These are phyloP conservation scores for Tuber indicum DNA, from an alignment of 495 filamentous ascomycete genomes.

Conservation along the genomic window DNA sequence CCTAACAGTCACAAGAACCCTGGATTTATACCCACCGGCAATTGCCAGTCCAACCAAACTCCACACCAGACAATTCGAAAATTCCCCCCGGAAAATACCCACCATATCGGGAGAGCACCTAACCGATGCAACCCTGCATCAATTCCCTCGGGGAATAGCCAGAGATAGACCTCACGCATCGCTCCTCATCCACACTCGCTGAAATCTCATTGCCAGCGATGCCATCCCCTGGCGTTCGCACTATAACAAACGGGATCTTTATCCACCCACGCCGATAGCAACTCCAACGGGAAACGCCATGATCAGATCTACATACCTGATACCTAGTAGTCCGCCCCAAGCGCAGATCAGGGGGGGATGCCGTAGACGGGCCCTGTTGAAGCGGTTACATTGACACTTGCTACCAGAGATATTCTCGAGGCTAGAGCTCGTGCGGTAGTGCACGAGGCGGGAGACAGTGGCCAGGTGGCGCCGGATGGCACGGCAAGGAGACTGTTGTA, in stretches of 20 bases:
- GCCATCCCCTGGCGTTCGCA: slow-evolving; percentile 50
- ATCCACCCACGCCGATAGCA: slow-evolving; percentile 50
- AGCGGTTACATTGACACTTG: slow-evolving; percentile 65
- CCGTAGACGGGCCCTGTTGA: slow-evolving; percentile 47
- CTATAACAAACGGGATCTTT: slow-evolving; percentile 56
- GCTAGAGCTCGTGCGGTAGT: slow-evolving; percentile 56
- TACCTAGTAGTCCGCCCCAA: slow-evolving; percentile 51
- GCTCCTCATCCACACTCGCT: slow-evolving; percentile 61
- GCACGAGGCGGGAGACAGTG: slow-evolving; percentile 50
- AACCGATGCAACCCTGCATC: slow-evolving; percentile 60
- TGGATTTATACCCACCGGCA: slow-evolving; percentile 51
- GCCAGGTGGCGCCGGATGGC: slow-evolving; percentile 68
- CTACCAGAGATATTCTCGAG: slow-evolving; percentile 56
- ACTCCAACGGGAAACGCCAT: slow-evolving; percentile 55
- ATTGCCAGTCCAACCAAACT: neutral
- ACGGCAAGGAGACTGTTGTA: slow-evolving; percentile 53
- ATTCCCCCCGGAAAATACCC: slow-evolving; percentile 26
- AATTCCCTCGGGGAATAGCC: slow-evolving; percentile 70
- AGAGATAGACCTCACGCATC: slow-evolving; percentile 70
- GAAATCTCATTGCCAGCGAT: slow-evolving; percentile 20
- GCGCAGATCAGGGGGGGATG: slow-evolving; percentile 49
- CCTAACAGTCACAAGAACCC: slow-evolving; percentile 61
- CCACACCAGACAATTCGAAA: neutral
- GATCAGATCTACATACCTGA: slow-evolving; percentile 49
- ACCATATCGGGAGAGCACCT: slow-evolving; percentile 73